These are phyloP conservation scores for Pseudocercospora crystallina DNA, from an alignment of 2,329 filamentous ascomycete species.

Conservation along the genomic window DNA sequence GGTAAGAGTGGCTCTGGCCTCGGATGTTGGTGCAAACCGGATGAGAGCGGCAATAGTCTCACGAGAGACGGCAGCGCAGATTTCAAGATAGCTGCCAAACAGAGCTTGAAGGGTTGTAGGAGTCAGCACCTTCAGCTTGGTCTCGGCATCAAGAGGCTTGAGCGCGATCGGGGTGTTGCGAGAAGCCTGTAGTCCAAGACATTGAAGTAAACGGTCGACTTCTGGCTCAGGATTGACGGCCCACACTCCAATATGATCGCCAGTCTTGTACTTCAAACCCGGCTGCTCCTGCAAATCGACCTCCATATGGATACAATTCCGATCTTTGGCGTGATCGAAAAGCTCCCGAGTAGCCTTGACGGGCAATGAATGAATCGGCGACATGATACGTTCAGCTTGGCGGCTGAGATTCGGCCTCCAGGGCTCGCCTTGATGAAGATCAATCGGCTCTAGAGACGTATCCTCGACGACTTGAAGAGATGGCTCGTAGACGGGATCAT, in stretches of 20 bases:
- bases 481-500: constrained; percentile 37
- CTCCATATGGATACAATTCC: constrained; percentile 45
- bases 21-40: constrained; percentile 41
- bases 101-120: constrained; percentile 42
- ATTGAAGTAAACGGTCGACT: constrained; percentile 35
- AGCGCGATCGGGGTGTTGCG: constrained; percentile 28
- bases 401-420: constrained; percentile 16
- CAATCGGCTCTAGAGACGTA: constrained; percentile 25
- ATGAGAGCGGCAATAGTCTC: constrained; percentile 40
- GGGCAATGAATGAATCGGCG: constrained; percentile 34
- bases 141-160: constrained; percentile 32
- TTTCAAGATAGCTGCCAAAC: constrained; percentile 50
- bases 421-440: constrained; percentile 33
- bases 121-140: constrained; percentile 37
- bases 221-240: constrained; percentile 42
- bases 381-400: constrained; percentile 30
- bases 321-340: constrained; percentile 34
- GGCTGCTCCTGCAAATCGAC: constrained; percentile 39
- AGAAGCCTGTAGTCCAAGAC: constrained; percentile 30
- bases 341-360: constrained; percentile 37
- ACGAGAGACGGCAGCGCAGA: constrained; percentile 43
- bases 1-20: constrained; percentile 34
- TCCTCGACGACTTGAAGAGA: constrained; percentile 32
- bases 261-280: constrained; percentile 45
- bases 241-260: constrained; percentile 45